phyloP scores from a whole-genome alignment of 495 filamentous ascomycete species.

The Xylaria acuta region DNA sequence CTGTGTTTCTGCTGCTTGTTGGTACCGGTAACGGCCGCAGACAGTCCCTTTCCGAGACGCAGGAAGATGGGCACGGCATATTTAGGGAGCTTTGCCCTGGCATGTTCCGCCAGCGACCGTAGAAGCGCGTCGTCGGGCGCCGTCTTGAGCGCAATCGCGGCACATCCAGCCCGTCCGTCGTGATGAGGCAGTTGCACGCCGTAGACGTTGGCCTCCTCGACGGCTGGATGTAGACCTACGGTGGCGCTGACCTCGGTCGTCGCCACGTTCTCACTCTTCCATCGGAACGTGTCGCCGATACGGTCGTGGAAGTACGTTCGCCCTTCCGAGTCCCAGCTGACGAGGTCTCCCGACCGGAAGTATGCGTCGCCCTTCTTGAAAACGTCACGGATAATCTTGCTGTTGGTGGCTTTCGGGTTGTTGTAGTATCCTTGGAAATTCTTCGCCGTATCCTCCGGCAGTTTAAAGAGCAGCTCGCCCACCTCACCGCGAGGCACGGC shows the following conservation, averaged over 20 bases:
- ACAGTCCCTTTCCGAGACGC: slow-evolving; percentile 59
- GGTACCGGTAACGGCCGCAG: slow-evolving; percentile 75
- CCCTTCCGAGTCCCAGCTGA: slow-evolving; percentile 73
- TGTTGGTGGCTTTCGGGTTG: slow-evolving; percentile 73
- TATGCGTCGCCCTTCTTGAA: slow-evolving; percentile 82
- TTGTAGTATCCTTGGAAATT: slow-evolving; percentile 89
- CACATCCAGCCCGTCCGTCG: slow-evolving; percentile 88
- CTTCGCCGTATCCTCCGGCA: slow-evolving; percentile 70
- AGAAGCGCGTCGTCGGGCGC: slow-evolving; percentile 54
- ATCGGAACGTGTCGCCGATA: slow-evolving; percentile 92
- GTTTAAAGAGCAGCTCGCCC: slow-evolving; percentile 78
- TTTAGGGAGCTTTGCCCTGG: slow-evolving; percentile 63
- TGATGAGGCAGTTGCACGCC: slow-evolving; percentile 82
- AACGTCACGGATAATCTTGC: slow-evolving; percentile 81
- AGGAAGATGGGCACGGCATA: slow-evolving; percentile 84
- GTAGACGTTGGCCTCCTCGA: slow-evolving; percentile 87
- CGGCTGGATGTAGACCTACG: slow-evolving; percentile 67
- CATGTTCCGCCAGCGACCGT: slow-evolving; percentile 65
- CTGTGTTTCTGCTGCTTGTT: slow-evolving; percentile 85
- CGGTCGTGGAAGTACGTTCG: slow-evolving; percentile 87
- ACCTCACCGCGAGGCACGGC: slow-evolving; percentile 65
- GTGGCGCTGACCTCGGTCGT: slow-evolving; percentile 83
- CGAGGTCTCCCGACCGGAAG: slow-evolving; percentile 85
- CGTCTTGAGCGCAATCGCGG: slow-evolving; percentile 65
- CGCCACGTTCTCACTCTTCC: slow-evolving; percentile 94